These are phyloP conservation scores for Lagenidium giganteum DNA, from an alignment of 352 stramenopile genomes.

Conservation along the genomic window DNA sequence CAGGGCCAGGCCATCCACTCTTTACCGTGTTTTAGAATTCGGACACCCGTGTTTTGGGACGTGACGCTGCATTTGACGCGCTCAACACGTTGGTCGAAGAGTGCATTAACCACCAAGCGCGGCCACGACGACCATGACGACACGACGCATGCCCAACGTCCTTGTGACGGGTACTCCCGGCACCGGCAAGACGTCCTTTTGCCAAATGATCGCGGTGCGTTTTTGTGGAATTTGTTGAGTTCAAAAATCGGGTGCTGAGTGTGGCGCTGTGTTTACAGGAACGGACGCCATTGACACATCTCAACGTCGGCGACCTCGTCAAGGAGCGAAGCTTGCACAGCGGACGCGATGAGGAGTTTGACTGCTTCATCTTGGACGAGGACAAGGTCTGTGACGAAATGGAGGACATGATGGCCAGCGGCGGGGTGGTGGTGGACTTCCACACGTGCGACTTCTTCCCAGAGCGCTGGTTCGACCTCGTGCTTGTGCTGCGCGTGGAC, in stretches of 20 bases:
- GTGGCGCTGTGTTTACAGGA: constrained; percentile 32
- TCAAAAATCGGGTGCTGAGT: background rate
- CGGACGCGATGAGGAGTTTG: constrained; percentile 91
- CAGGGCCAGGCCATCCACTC: too few species aligned
- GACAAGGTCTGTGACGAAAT: constrained; percentile 96
- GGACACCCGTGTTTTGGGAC: too few species aligned
- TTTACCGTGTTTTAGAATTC: too few species aligned
- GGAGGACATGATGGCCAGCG: constrained; percentile 88
- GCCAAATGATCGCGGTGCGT: constrained; percentile 84
- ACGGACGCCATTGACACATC: constrained; percentile 82
- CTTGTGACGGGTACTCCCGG: constrained; percentile 97
- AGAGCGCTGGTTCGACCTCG: constrained; percentile 96
- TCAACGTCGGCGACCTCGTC: constrained; percentile 95
- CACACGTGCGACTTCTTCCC: constrained; percentile 98
- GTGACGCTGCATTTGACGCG: too few species aligned
- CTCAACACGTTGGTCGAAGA: too few species aligned
- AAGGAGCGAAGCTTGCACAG: constrained; percentile 77
- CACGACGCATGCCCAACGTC: constrained; percentile 88
- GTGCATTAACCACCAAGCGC: too few species aligned
- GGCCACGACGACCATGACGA: constrained; percentile 7
- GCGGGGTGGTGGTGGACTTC: constrained; percentile 94
- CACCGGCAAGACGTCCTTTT: constrained; percentile 94
- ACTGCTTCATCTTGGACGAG: constrained; percentile 96
- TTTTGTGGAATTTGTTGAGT: background rate
- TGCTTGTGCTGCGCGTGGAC: constrained; percentile 88